Evolutionary conservation across 257 asterid genomes (phyloP), one percentile per base, ranked within the genome.

Genomic region (Capsicum pubescens): DNA sequence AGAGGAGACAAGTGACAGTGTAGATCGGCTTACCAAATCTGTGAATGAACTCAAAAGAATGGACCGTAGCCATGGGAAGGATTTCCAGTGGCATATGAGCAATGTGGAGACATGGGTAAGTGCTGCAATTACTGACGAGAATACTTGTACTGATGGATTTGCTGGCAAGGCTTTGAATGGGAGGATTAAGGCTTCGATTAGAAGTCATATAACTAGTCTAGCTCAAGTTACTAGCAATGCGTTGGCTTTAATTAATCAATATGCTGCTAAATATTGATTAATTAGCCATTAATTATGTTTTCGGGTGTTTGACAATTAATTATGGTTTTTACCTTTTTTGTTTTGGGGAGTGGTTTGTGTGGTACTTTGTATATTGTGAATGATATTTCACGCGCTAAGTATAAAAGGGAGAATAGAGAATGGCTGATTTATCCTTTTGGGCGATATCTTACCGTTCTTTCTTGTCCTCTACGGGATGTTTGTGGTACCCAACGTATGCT

Each of bases 1-100:
- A 3, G 98, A 96, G 84, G 92, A 87, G 84, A 86, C 90, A 39
- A 83, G 72, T 10, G 98, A 92, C 26, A 88, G 91, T 72, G 92
- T 91, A 4, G 97, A 92, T 67, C 85, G 89, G 82, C 86, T 96
- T 0, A 81, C 79, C 42, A 87, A 86, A 32, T 94, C 99, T 0
- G 88, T 90, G 13, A 60, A 21, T 4, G 92, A 90, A 87, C 87
- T 89, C 54, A 88, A 89, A 80, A 16, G 67, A 2, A 70, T 90
- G 83, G 85, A 76, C 4, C 46, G 21, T 15, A 84, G 77, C 12
- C 83, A 56, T 0, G 90, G 85, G 19, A 59, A 60, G 35, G 84
- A 86, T 15, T 85, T 85, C 13, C n/a, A 0, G 14, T 84, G 69
- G 87, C 90, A 86, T 68, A 59, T 85, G 9, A 82, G 88, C 6